phyloP scores from a whole-genome alignment of 495 filamentous ascomycete species.

The Bathelium albidoporum region DNA sequence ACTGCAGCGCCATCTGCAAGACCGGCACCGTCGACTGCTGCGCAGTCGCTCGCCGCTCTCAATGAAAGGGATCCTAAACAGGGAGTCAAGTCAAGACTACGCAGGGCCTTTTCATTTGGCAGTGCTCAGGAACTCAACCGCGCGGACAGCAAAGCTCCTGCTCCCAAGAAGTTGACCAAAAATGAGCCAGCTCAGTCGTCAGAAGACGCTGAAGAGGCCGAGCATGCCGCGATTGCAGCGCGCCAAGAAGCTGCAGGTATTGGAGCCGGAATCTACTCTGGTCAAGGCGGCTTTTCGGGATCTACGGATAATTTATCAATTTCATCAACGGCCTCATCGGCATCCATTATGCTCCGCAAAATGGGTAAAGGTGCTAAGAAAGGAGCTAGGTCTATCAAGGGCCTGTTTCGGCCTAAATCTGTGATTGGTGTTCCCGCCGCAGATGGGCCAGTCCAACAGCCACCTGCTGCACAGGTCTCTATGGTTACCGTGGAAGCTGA shows the following conservation, averaged over 20 bases:
- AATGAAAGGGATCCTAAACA: conserved; percentile 63
- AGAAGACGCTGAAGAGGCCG: conserved; percentile 64
- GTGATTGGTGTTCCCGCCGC: conserved; percentile 64
- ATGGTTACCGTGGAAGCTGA: conserved; percentile 96
- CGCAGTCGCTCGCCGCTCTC: conserved; percentile 68
- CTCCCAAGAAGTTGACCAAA: conserved; percentile 51
- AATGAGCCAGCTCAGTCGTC: conserved; percentile 11
- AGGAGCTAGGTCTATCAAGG: conserved; percentile 77
- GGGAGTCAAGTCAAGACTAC: conserved; percentile 79
- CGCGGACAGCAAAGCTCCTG: conserved; percentile 48
- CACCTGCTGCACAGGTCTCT: conserved; percentile 68
- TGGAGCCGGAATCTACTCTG: conserved; percentile 86
- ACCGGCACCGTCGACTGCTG: conserved; percentile 53
- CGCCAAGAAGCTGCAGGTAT: conserved; percentile 86
- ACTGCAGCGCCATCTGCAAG: conserved; percentile 15
- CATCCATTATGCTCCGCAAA: conserved; percentile 98
- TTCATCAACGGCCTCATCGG: conserved; percentile 93
- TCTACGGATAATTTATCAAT: conserved; percentile 97
- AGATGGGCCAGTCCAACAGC: conserved; percentile 50
- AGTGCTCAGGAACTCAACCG: conserved; percentile 87
- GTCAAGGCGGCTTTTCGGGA: conserved; percentile 74
- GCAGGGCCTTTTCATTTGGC: conserved; percentile 93
- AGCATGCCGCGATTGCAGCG: conserved; percentile 81
- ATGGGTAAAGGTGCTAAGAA: conserved; percentile 98
- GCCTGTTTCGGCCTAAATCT: conserved; percentile 91